Conservation (phyloP, 306 rosid genomes). For the Vigna trinervia region DNA sequence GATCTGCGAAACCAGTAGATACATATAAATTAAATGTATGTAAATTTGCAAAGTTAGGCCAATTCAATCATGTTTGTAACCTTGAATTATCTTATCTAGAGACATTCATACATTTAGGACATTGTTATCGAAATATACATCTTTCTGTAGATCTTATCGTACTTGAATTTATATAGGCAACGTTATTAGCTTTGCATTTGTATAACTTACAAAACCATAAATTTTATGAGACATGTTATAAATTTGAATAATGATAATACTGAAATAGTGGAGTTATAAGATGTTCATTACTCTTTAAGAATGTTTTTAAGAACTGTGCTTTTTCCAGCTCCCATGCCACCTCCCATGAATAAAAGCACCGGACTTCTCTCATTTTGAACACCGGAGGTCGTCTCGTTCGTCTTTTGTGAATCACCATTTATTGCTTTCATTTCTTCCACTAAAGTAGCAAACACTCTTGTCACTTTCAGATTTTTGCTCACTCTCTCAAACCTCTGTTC, state of each 20-base stretch:
- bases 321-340: constrained; percentile 99
- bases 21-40: not conserved
- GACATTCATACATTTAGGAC: not conserved
- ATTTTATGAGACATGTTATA: not conserved
- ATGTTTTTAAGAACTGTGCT: constrained; percentile 92
- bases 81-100: not conserved
- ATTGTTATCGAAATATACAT: not conserved
- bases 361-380: constrained; percentile 74
- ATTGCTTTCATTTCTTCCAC: constrained; percentile 84
- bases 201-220: not conserved
- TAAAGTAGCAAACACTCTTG: constrained; percentile 73
- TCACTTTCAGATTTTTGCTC: constrained; percentile 63
- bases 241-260: not conserved
- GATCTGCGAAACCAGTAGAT: constrained; percentile 56
- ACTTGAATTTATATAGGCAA: not conserved
- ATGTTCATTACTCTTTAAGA: constrained; percentile 62
- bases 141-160: not conserved
- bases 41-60: not conserved
- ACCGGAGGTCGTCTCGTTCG: constrained; percentile 53
- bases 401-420: constrained; percentile 49
- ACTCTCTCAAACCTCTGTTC: constrained; percentile 76
- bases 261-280: not conserved
- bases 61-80: not conserved
- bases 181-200: not conserved
- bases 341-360: constrained; percentile 87